phyloP scores from a whole-genome alignment of 768 basidiomycete genomes.

The Mycena kentingensis region DNA sequence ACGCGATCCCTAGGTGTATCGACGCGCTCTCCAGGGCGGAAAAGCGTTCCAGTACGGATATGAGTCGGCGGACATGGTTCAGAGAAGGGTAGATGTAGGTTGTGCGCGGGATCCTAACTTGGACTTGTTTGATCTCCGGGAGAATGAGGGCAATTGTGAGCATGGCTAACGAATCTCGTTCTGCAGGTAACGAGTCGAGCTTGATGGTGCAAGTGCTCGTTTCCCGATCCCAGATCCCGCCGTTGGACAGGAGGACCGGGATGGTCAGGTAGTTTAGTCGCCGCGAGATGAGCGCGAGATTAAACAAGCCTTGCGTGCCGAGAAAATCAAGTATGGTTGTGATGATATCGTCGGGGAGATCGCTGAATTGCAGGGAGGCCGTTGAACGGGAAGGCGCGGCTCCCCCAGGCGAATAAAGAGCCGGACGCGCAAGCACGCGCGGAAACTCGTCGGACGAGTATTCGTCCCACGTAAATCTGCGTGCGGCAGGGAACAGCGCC shows the following conservation, averaged over 20 bases:
- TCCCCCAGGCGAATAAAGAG: neutral
- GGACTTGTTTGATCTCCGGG: neutral
- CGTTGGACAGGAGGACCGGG: neutral
- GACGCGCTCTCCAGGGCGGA: neutral
- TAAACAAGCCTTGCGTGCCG: neutral
- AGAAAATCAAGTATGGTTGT: neutral
- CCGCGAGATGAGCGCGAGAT: conserved; percentile 1
- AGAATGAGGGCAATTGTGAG: neutral
- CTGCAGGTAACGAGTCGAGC: neutral
- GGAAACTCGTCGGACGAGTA: neutral
- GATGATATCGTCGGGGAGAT: conserved; percentile 3
- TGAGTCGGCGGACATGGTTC: conserved; percentile 3
- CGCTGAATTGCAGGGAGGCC: neutral
- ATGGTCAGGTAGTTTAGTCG: conserved; percentile 2
- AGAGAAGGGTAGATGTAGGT: neutral
- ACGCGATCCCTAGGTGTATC: neutral
- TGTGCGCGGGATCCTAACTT: neutral
- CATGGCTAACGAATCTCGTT: neutral
- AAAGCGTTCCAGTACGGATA: neutral
- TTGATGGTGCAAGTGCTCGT: neutral
- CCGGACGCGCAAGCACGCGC: neutral
- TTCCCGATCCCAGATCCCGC: neutral
- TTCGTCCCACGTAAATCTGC: neutral
- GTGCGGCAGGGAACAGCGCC: neutral
- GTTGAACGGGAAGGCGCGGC: neutral